A percentile compares a stretch with the other conserved stretches of the same genome.
Conservation (phyloP, 305 asterid species). For the Coffea humblotiana region DNA sequence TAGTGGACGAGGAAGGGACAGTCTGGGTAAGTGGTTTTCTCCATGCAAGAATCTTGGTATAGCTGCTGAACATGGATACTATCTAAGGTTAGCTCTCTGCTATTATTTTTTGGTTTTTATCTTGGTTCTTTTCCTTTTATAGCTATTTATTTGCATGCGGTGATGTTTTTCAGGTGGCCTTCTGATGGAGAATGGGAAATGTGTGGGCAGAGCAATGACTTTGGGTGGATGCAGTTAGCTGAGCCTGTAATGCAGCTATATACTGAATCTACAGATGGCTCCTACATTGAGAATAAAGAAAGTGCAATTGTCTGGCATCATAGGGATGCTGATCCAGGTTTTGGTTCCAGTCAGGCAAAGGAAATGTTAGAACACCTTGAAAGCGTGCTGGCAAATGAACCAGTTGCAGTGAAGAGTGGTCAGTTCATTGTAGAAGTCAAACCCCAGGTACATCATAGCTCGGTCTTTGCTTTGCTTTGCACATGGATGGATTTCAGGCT, state of each 20-base stretch:
- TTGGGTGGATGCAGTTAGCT: slow-evolving; percentile 47
- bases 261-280: slow-evolving; percentile 53
- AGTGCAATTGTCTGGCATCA: slow-evolving; percentile 53
- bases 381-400: slow-evolving; percentile 51
- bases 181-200: slow-evolving; percentile 40
- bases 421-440: slow-evolving; percentile 55
- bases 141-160: background rate
- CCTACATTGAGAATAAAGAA: slow-evolving; percentile 42
- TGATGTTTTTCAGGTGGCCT: slow-evolving; percentile 31
- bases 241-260: slow-evolving; percentile 51
- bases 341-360: slow-evolving; percentile 52
- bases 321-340: slow-evolving; percentile 47
- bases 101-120: background rate
- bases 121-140: background rate
- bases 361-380: slow-evolving; percentile 52
- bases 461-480: background rate
- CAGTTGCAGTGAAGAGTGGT: slow-evolving; percentile 50
- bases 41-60: slow-evolving; percentile 46
- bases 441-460: slow-evolving; percentile 38
- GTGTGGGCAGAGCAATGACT: slow-evolving; percentile 36
- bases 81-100: slow-evolving; percentile 33
- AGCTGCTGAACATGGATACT: slow-evolving; percentile 54
- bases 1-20: slow-evolving; percentile 52
- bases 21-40: slow-evolving; percentile 46
- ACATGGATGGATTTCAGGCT: background rate